Base-by-base conservation (phyloP, 305 asterid species). In the Fraxinus sp. region DNA sequence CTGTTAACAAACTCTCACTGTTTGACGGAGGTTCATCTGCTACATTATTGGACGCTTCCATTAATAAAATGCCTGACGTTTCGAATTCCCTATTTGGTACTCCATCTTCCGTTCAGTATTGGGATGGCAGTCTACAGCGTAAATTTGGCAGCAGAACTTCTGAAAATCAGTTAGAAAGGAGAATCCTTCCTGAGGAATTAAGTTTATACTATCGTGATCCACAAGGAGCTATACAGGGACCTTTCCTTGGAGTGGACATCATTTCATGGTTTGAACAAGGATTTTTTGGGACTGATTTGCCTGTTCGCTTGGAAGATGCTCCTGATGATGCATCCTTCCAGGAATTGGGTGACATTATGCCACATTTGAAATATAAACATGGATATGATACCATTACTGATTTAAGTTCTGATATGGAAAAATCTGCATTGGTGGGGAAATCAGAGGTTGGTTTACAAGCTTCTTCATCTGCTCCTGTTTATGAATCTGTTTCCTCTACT, bases 181-280 rank as follows among this genome's bases (percentile, higher is more conserved):
- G 88, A 77, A 84, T 86, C 52, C 90, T 90, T 74, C 94, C 97
- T 0, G 99, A 96, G 87, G 97, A 94, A 87, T 81, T 94, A 86
- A 93, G 98, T 89, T 87, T 96, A 88, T 93, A 77, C 85, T 96
- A 96, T 87, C 89, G 89, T 75, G 99, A 96, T 85, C 99, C 99
- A 68, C 99, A 96, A 87, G 99, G 98, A 33, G 97, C 91, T 83
- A 89, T 96, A 66, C 99, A 96, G 87, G 99, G 99, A 49, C 99
- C 99, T 81, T 96, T 96, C 90, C 98, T 96, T 71, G 98, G 99
- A 57, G 93, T 88, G 78, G 99, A 96, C 86, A 94, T 96, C 83
- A 91, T 96, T 66, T 91, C 99, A 68, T 96, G 99, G 99, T 94
- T 86, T 89, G 99, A 96, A 74, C 98, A 96, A 87, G 99, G 99